Conservation (phyloP, 495 filamentous ascomycete genomes). For the Penicillium soppii region DNA sequence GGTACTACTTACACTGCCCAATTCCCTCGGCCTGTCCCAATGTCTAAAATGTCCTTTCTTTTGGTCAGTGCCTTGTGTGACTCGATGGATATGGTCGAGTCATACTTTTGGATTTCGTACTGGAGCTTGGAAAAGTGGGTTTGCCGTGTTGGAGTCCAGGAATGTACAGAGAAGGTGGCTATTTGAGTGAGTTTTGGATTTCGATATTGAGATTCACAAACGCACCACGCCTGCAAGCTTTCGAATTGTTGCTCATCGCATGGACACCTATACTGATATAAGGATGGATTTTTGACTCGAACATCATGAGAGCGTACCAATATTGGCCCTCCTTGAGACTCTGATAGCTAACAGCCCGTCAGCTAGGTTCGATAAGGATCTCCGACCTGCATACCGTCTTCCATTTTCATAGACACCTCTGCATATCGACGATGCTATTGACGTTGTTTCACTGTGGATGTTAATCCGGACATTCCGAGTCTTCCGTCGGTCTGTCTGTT, state of each 20-base stretch:
- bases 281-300: neutral
- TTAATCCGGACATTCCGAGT: neutral
- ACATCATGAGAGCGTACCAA: neutral
- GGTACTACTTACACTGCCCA: slow-evolving; percentile 15
- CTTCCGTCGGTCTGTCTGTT: no score
- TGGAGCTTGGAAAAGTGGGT: slow-evolving; percentile 5
- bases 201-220: no score
- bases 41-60: slow-evolving; percentile 7
- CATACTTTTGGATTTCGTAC: slow-evolving; percentile 1
- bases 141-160: neutral
- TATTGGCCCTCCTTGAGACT: slow-evolving; percentile 4
- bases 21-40: slow-evolving; percentile 10
- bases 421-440: slow-evolving; percentile 5
- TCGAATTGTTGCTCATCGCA: slow-evolving; percentile 12
- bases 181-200: neutral
- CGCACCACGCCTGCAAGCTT: slow-evolving; percentile 4
- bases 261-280: neutral
- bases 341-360: neutral
- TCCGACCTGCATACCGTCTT: slow-evolving; percentile 8
- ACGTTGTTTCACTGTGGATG: slow-evolving; percentile 7
- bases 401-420: slow-evolving; percentile 11
- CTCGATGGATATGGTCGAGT: neutral
- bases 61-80: neutral
- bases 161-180: slow-evolving; percentile 4
- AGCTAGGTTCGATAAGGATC: neutral